Percentiles rank a stretch among this genome's conserved stretches.
Evolutionary conservation across 257 asterid species (phyloP).

Genomic region (Solanum appendiculatum): DNA sequence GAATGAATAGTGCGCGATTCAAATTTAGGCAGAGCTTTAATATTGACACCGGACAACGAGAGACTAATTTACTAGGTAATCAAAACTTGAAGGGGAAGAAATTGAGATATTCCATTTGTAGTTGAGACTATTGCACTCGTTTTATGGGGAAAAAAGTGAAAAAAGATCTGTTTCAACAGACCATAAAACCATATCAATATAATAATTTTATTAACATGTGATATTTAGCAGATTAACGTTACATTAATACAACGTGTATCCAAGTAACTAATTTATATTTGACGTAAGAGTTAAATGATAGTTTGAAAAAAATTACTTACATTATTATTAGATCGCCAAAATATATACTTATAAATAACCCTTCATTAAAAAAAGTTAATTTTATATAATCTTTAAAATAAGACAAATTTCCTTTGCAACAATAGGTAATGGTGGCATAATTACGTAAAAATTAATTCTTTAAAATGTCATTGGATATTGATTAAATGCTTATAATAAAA

Average conservation of each 20-base stretch:
- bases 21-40: too few relatives aligned
- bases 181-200: background rate
- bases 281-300: background rate
- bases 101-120: background rate
- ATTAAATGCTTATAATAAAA: background rate
- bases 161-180: background rate
- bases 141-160: background rate
- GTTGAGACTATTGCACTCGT: background rate
- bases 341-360: background rate
- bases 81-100: background rate
- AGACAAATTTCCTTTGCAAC: background rate
- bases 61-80: background rate
- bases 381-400: background rate
- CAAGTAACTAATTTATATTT: background rate
- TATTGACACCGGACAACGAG: too few relatives aligned
- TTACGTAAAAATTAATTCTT: background rate
- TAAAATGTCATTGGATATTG: background rate
- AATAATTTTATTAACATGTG: background rate
- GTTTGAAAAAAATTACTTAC: too few relatives aligned
- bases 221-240: background rate
- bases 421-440: background rate
- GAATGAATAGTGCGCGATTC: too few relatives aligned
- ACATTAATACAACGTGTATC: background rate
- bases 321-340: background rate
- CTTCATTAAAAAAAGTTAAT: background rate